Percentiles rank a stretch among this genome's conserved stretches.
These are phyloP conservation scores for Phytophthora podocarpi DNA, from an alignment of 352 stramenopile species.

Conservation along the genomic window DNA sequence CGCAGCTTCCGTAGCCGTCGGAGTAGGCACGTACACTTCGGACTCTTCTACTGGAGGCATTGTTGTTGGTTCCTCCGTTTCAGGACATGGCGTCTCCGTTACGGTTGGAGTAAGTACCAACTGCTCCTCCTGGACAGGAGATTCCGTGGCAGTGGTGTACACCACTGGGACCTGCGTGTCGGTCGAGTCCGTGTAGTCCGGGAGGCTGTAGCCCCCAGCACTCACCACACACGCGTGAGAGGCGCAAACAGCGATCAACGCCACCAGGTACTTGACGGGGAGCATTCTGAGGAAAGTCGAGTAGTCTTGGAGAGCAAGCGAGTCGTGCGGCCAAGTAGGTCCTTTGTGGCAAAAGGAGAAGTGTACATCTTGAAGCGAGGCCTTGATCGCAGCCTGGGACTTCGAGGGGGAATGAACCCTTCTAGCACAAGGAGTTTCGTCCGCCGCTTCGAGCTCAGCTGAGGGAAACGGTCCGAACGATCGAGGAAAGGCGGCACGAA, in stretches of 20 bases:
- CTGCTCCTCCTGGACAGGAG: too few relatives aligned
- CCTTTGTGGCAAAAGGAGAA: conserved; percentile 38
- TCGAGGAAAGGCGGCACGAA: conserved; percentile 27
- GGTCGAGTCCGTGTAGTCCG: conserved; percentile 11
- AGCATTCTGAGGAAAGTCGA: conserved; percentile 35
- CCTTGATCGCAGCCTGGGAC: too few relatives aligned
- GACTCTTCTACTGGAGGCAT: not conserved
- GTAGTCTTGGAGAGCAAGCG: conserved; percentile 8
- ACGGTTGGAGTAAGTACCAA: conserved; percentile 1
- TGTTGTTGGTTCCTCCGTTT: conserved; percentile 4
- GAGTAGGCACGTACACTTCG: not conserved
- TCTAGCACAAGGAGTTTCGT: conserved; percentile 15
- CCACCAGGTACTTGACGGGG: conserved; percentile 36
- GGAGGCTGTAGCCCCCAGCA: conserved; percentile 18
- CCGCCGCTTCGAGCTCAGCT: conserved; percentile 1
- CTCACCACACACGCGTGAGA: conserved; percentile 27
- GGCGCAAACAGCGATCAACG: conserved; percentile 27
- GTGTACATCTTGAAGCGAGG: conserved; percentile 10
- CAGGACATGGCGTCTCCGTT: conserved; percentile 5
- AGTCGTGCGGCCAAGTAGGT: conserved; percentile 14
- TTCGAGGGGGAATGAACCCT: not conserved
- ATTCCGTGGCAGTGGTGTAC: not conserved
- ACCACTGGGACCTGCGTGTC: not conserved
- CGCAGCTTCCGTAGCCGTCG: not conserved
- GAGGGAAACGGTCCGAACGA: conserved; percentile 15